These are phyloP conservation scores for Groenewaldozyma salmanticensis DNA, from an alignment of 805 yeast species.

Conservation along the genomic window DNA sequence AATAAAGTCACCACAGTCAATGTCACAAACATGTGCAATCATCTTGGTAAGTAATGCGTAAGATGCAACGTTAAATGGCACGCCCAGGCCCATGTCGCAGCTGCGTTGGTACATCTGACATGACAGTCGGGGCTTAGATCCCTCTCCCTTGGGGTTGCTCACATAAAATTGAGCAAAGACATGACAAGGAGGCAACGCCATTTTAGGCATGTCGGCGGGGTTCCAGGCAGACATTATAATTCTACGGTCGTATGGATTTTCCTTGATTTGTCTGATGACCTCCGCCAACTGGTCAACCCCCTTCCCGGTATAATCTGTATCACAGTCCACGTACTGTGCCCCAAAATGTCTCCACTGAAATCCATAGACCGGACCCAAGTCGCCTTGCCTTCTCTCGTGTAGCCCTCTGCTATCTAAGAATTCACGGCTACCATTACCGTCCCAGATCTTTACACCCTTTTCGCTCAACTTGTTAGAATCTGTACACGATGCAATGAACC, in stretches of 20 bases:
- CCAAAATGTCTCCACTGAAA: conserved; percentile 99
- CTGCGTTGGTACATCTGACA: conserved; percentile 92
- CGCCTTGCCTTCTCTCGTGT: conserved; percentile 76
- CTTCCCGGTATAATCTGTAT: conserved; percentile 74
- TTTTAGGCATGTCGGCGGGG: conserved; percentile 83
- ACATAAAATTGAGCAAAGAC: conserved; percentile 94
- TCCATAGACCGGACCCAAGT: conserved; percentile 96
- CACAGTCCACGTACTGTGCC: conserved; percentile 80
- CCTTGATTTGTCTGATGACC: conserved; percentile 68
- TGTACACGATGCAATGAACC: conserved; percentile 89
- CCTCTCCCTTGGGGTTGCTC: conserved; percentile 50
- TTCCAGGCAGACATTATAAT: conserved; percentile 97
- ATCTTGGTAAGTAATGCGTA: conserved; percentile 85
- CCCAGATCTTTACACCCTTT: conserved; percentile 95
- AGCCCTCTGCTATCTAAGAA: conserved; percentile 79
- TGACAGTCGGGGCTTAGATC: conserved; percentile 55
- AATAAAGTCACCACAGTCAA: conserved; percentile 92
- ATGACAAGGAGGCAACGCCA: conserved; percentile 99
- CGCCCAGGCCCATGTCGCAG: conserved; percentile 99
- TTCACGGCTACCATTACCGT: conserved; percentile 94
- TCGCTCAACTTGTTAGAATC: conserved; percentile 72
- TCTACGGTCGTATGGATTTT: conserved; percentile 89
- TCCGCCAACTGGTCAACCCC: conserved; percentile 87
- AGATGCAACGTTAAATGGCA: conserved; percentile 96
- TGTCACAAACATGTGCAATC: conserved; percentile 92